phyloP scores from a whole-genome alignment of 163 green algal species.

The Scenedesmus sp. region DNA sequence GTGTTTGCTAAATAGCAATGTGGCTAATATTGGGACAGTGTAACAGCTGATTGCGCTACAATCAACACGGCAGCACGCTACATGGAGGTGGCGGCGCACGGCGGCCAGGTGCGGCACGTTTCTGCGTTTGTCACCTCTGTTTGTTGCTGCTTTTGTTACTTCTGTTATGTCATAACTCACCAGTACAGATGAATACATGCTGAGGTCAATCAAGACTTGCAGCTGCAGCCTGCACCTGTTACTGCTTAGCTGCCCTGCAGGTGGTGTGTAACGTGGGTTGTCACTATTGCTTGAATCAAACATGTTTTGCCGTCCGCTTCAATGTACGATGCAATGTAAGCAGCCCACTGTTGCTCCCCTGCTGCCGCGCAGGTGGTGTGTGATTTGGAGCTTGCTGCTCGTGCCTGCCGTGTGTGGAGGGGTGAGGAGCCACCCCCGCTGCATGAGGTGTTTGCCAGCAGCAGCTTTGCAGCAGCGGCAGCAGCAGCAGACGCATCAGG shows the following conservation, averaged over 20 bases:
- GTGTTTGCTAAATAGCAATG: too few relatives aligned
- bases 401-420: background rate
- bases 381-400: background rate
- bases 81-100: constrained; percentile 65
- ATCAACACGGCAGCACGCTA: constrained; percentile 53
- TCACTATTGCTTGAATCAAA: too few relatives aligned
- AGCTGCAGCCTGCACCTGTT: too few relatives aligned
- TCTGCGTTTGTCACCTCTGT: too few relatives aligned
- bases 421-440: background rate
- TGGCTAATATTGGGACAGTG: background rate
- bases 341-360: background rate
- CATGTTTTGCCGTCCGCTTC: too few relatives aligned
- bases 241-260: too few relatives aligned
- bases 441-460: background rate
- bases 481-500: background rate
- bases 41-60: background rate
- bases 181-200: too few relatives aligned
- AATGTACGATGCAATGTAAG: too few relatives aligned
- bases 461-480: background rate
- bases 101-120: constrained; percentile 39
- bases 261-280: too few relatives aligned
- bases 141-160: too few relatives aligned
- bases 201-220: too few relatives aligned
- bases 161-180: too few relatives aligned
- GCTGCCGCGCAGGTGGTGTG: constrained; percentile 14